Conservation (phyloP, 306 rosid species). For the Cicer chorassanicum region DNA sequence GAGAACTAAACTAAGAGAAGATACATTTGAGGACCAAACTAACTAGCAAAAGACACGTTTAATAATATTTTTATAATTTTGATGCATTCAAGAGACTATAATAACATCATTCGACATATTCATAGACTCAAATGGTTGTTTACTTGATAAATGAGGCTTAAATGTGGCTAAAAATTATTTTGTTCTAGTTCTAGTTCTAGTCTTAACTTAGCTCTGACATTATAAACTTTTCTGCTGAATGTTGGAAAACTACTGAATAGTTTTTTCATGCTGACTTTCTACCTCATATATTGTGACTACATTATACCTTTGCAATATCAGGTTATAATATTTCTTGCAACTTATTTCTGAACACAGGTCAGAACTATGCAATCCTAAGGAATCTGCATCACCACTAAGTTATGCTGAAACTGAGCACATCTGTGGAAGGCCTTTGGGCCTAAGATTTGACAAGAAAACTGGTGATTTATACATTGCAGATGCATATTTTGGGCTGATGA, state of each 20-base stretch:
- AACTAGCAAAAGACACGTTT: too few species aligned
- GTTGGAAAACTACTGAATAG: not conserved
- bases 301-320: not conserved
- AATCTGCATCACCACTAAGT: conserved; percentile 57
- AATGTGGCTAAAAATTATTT: not conserved
- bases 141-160: too few species aligned
- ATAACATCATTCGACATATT: too few species aligned
- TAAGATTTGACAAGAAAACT: conserved; percentile 84
- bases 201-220: not conserved
- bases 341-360: conserved; percentile 61
- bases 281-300: not conserved
- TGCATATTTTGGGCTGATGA: conserved; percentile 85
- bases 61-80: too few species aligned
- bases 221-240: not conserved
- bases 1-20: too few species aligned
- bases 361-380: conserved; percentile 70
- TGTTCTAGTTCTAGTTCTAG: not conserved
- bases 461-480: conserved; percentile 91
- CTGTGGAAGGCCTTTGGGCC: conserved; percentile 94
- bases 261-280: not conserved
- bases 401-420: conserved; percentile 75
- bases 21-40: too few species aligned
- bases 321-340: conserved; percentile 17
- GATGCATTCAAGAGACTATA: too few species aligned
- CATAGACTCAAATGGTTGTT: too few species aligned